Conservation (phyloP, 192 early-diverging fungal species). For the Phlyctochytrium arcticum region DNA sequence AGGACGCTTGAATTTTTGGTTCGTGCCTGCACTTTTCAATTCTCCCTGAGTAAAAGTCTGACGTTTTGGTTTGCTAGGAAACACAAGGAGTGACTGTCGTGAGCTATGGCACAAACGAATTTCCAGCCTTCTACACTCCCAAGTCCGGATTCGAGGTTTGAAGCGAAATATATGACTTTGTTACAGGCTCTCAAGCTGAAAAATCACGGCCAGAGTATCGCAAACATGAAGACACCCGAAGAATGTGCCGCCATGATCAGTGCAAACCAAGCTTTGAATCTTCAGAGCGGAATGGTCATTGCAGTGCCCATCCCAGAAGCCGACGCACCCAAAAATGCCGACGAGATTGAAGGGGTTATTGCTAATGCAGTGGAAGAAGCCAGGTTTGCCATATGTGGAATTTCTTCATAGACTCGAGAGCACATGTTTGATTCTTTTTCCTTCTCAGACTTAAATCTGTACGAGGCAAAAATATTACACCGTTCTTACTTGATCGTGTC, state of each 20-base stretch:
- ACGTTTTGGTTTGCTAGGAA: constrained; percentile 47
- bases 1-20: constrained; percentile 84
- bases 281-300: constrained; percentile 80
- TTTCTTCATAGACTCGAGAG: no score
- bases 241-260: constrained; percentile 55
- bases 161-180: not conserved
- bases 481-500: constrained; percentile 86
- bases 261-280: constrained; percentile 56
- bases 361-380: constrained; percentile 67
- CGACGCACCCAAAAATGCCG: constrained; percentile 52
- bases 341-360: constrained; percentile 67
- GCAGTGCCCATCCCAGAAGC: constrained; percentile 83
- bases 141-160: constrained; percentile 61
- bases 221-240: constrained; percentile 42
- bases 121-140: constrained; percentile 91
- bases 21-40: not conserved
- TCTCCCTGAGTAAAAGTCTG: no score
- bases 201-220: constrained; percentile 44
- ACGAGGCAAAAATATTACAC: constrained; percentile 85
- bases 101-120: constrained; percentile 65
- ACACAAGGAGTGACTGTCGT: constrained; percentile 91
- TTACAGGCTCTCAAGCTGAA: not conserved
- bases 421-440: no score
- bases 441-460: constrained; percentile 59
- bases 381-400: constrained; percentile 34